These are phyloP conservation scores for Discostella pseudostelligera DNA, from an alignment of 108 stramenopile genomes.

Conservation along the genomic window DNA sequence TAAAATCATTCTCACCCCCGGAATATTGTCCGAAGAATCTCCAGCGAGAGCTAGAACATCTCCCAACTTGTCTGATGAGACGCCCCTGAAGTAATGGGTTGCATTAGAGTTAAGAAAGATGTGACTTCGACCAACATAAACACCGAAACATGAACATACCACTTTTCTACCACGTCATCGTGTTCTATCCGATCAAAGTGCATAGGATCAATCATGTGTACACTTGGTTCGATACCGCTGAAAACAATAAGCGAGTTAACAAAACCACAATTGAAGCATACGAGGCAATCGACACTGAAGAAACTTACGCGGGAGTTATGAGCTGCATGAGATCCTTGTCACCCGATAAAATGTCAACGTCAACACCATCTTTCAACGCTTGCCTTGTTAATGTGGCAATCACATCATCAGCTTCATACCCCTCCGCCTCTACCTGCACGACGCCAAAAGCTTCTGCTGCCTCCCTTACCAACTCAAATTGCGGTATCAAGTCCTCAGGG, in stretches of 20 bases:
- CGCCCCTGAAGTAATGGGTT: conserved; percentile 28
- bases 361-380: conserved; percentile 61
- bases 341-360: conserved; percentile 73
- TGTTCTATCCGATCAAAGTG: conserved; percentile 59
- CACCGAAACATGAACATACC: conserved; percentile 29
- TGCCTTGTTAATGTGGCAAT: conserved; percentile 78
- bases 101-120: not conserved
- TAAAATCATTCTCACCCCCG: conserved; percentile 52
- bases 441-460: conserved; percentile 85
- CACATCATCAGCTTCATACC: conserved; percentile 90
- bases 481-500: conserved; percentile 84
- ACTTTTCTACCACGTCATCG: conserved; percentile 74
- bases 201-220: conserved; percentile 87
- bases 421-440: conserved; percentile 65
- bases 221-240: conserved; percentile 30
- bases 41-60: conserved; percentile 87
- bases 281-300: not conserved
- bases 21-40: conserved; percentile 85
- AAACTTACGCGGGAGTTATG: conserved; percentile 52
- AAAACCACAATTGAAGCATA: not conserved
- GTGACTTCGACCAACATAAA: not conserved
- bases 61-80: conserved; percentile 65
- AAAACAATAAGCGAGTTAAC: not conserved
- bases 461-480: conserved; percentile 72
- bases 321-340: conserved; percentile 94